phyloP scores from a whole-genome alignment of 352 stramenopile genomes.

The Globisporangium iwayamae region DNA sequence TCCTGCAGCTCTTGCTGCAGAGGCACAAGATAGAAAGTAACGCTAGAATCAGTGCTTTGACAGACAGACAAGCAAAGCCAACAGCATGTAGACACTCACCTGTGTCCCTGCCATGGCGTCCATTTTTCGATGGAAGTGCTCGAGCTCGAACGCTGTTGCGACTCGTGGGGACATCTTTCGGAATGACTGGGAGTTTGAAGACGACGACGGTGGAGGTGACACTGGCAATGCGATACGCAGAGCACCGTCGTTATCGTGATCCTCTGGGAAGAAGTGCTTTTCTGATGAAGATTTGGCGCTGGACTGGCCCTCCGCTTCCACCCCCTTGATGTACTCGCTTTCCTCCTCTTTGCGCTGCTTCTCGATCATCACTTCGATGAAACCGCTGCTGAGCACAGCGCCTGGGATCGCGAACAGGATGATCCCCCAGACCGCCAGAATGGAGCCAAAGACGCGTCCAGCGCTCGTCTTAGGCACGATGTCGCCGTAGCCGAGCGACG shows the following conservation, averaged over 20 bases:
- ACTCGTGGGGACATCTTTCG: slow-evolving; percentile 23
- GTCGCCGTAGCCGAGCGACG: slow-evolving; percentile 63
- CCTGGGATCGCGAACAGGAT: slow-evolving; percentile 65
- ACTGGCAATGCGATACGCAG: slow-evolving; percentile 10
- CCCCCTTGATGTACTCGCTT: slow-evolving; percentile 31
- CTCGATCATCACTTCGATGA: slow-evolving; percentile 70
- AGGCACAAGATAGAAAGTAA: background rate
- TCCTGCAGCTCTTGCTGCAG: slow-evolving; percentile 31
- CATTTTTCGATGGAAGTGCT: slow-evolving; percentile 33
- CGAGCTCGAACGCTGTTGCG: slow-evolving; percentile 19
- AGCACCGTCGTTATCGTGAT: background rate
- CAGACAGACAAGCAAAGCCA: background rate
- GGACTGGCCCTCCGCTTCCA: slow-evolving; percentile 2
- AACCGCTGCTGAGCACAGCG: slow-evolving; percentile 51
- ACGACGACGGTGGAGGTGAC: background rate
- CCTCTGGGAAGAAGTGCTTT: slow-evolving; percentile 3
- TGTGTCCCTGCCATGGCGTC: slow-evolving; percentile 29
- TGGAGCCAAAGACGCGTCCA: slow-evolving; percentile 35
- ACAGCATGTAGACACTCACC: slow-evolving; percentile 16
- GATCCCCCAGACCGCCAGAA: slow-evolving; percentile 51
- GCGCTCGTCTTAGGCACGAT: slow-evolving; percentile 43
- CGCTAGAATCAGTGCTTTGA: background rate
- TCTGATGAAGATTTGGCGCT: background rate
- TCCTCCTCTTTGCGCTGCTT: slow-evolving; percentile 48
- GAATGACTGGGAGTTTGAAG: slow-evolving; percentile 5